Evolutionary conservation across 805 yeast genomes (phyloP).

Genomic region (Nakazawaea ishiwadae): DNA sequence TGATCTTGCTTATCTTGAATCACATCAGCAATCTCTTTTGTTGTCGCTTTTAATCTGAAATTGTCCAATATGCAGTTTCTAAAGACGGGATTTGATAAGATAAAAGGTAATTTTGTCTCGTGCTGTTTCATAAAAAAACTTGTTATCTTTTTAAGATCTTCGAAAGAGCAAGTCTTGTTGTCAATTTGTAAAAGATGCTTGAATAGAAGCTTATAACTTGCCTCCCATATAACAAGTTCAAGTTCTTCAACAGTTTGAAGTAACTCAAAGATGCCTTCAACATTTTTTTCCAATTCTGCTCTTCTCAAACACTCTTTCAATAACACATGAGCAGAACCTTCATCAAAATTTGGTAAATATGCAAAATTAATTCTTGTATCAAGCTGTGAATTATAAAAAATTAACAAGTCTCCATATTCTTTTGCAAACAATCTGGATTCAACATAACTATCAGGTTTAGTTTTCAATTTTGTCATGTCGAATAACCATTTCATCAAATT

Average conservation of each 20-base stretch:
- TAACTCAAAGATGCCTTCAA: neutral
- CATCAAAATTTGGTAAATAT: slow-evolving; percentile 6
- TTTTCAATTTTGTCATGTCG: slow-evolving; percentile 1
- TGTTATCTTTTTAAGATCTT: neutral
- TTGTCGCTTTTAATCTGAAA: too few species aligned
- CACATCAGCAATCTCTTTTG: neutral
- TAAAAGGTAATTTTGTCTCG: neutral
- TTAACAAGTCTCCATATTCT: neutral
- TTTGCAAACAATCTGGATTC: neutral
- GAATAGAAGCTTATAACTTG: neutral
- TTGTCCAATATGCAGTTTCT: neutral
- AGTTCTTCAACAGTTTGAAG: neutral
- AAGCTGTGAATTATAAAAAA: neutral
- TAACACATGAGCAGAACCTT: slow-evolving; percentile 5
- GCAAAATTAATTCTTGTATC: neutral
- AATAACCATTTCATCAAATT: neutral
- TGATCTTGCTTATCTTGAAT: neutral
- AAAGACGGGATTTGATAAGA: slow-evolving; percentile 2
- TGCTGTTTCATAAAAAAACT: neutral
- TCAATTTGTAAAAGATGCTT: neutral
- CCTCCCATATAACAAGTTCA: neutral
- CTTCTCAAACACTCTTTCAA: neutral
- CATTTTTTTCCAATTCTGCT: neutral
- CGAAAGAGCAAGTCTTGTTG: neutral
- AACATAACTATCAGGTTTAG: neutral